These are phyloP conservation scores for Drechslera avenae DNA, from an alignment of 2,329 filamentous ascomycete genomes.

Conservation along the genomic window DNA sequence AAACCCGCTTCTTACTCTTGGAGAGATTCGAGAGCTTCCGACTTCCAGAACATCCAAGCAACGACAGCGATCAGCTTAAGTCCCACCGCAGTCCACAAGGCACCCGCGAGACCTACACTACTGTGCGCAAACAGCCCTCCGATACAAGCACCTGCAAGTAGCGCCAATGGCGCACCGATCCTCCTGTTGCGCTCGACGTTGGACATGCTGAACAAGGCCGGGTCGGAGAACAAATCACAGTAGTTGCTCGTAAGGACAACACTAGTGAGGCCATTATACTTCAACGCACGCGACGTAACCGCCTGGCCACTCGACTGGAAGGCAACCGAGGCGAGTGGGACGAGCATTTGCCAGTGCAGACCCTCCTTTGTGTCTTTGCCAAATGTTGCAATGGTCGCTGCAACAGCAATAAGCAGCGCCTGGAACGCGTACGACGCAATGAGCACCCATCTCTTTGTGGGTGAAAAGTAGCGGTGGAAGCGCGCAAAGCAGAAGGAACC, in stretches of 20 bases:
- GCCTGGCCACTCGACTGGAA: slow-evolving; percentile 82
- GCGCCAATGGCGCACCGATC: slow-evolving; percentile 55
- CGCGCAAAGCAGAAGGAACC: slow-evolving; percentile 74
- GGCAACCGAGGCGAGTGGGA: slow-evolving; percentile 71
- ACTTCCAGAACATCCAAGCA: slow-evolving; percentile 51
- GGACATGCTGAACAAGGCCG: slow-evolving; percentile 52
- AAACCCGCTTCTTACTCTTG: no score
- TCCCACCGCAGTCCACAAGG: slow-evolving; percentile 54
- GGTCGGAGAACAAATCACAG: slow-evolving; percentile 77
- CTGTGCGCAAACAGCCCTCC: slow-evolving; percentile 63
- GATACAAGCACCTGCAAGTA: slow-evolving; percentile 60
- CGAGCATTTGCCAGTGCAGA: slow-evolving; percentile 59
- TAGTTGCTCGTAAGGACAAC: slow-evolving; percentile 83
- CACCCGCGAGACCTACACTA: slow-evolving; percentile 57
- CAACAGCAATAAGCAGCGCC: slow-evolving; percentile 48
- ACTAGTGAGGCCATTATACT: slow-evolving; percentile 73
- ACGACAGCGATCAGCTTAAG: slow-evolving; percentile 49
- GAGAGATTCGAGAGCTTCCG: slow-evolving; percentile 25
- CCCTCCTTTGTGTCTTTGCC: slow-evolving; percentile 45
- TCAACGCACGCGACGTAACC: slow-evolving; percentile 71
- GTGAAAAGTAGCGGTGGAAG: slow-evolving; percentile 68
- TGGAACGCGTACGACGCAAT: slow-evolving; percentile 52
- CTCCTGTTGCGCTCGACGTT: slow-evolving; percentile 62
- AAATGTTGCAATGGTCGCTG: slow-evolving; percentile 52
- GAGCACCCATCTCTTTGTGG: slow-evolving; percentile 68